Evolutionary conservation across 495 filamentous ascomycete species (phyloP).

Genomic region (Schizothecium vesticola): DNA sequence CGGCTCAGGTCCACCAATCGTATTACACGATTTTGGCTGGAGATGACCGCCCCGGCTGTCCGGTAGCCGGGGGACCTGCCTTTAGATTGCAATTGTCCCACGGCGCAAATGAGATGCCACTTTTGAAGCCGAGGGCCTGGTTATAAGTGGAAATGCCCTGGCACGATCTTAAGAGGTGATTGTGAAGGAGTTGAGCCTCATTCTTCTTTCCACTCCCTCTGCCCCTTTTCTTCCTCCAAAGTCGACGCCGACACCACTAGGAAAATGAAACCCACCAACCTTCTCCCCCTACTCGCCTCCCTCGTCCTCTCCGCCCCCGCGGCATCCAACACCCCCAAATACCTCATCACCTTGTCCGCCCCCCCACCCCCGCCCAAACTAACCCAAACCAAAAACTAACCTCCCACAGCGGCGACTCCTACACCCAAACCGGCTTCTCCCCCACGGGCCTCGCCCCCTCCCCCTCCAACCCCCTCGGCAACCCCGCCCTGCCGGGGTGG

Average conservation of each 20-base stretch:
- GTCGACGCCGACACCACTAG: background rate
- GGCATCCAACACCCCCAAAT: constrained; percentile 13
- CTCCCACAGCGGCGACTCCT: constrained; percentile 45
- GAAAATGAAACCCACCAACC: background rate
- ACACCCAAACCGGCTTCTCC: constrained; percentile 60
- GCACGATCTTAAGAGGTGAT: background rate
- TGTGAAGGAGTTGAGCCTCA: background rate
- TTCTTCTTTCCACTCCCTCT: background rate
- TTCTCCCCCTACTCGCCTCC: background rate
- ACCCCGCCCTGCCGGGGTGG: constrained; percentile 59
- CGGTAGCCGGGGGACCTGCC: constrained; percentile 5
- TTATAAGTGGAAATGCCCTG: background rate
- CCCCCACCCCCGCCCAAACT: background rate
- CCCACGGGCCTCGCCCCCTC: constrained; percentile 54
- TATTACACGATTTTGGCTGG: constrained; percentile 10
- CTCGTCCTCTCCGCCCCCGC: background rate
- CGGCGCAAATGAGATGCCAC: background rate
- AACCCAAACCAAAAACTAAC: background rate
- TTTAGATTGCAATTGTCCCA: background rate
- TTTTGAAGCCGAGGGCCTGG: background rate
- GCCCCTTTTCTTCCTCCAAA: too few relatives aligned
- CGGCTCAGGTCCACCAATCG: constrained; percentile 27
- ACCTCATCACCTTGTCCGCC: constrained; percentile 32
- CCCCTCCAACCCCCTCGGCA: constrained; percentile 65
- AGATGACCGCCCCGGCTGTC: constrained; percentile 10